Conservation (phyloP, 306 rosid species). For the Trifolium repens region DNA sequence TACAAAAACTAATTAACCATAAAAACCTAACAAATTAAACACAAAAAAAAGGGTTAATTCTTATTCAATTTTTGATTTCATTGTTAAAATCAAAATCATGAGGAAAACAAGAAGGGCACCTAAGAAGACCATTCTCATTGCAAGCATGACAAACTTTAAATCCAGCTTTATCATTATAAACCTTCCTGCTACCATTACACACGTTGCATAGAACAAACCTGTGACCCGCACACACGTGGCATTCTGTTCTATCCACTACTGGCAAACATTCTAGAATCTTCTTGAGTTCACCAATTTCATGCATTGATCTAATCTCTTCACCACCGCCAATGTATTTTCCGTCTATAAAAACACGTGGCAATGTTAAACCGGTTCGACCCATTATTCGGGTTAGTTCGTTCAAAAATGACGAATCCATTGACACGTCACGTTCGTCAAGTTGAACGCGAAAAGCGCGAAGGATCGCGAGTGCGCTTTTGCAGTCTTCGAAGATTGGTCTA, state of each 20-base stretch:
- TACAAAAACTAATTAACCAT: slow-evolving; percentile 32
- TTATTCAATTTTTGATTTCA: background rate
- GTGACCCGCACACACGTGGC: slow-evolving; percentile 67
- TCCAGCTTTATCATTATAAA: slow-evolving; percentile 60
- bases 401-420: slow-evolving; percentile 71
- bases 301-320: slow-evolving; percentile 69
- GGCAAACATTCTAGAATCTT: slow-evolving; percentile 66
- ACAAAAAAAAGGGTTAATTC: background rate
- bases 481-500: slow-evolving; percentile 75
- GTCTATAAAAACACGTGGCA: slow-evolving; percentile 79
- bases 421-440: slow-evolving; percentile 90
- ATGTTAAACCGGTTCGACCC: slow-evolving; percentile 45
- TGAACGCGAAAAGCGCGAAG: slow-evolving; percentile 73
- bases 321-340: slow-evolving; percentile 85
- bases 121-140: slow-evolving; percentile 80
- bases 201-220: slow-evolving; percentile 71
- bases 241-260: slow-evolving; percentile 54
- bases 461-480: slow-evolving; percentile 74
- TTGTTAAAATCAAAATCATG: background rate
- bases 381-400: slow-evolving; percentile 63
- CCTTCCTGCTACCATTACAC: slow-evolving; percentile 80
- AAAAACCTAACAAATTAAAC: slow-evolving; percentile 7
- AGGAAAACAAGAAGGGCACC: slow-evolving; percentile 82
- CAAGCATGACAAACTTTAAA: slow-evolving; percentile 66
- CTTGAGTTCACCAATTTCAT: slow-evolving; percentile 89